Conservation (phyloP, 345 rosid species). For the Fremontodendron californicum region DNA sequence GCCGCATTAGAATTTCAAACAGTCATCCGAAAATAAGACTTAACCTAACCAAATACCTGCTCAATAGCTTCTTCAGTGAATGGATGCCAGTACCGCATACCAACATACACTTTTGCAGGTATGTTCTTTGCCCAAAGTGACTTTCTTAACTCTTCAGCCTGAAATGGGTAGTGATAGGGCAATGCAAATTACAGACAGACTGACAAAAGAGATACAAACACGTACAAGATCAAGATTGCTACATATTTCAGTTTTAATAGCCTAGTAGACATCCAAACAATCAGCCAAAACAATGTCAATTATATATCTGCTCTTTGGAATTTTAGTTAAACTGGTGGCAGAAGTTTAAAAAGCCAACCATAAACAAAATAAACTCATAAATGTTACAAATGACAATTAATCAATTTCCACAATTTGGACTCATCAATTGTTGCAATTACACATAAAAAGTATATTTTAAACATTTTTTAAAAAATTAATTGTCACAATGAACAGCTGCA, state of each 20-base stretch:
- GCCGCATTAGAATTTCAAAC: neutral
- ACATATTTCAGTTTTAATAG: neutral
- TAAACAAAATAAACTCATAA: neutral
- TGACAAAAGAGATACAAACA: conserved; percentile 1
- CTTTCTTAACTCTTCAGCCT: conserved; percentile 92
- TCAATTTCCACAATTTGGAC: neutral
- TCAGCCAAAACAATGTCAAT: neutral
- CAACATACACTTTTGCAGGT: conserved; percentile 91
- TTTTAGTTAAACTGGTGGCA: neutral
- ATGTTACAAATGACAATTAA: neutral
- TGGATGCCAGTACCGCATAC: conserved; percentile 99
- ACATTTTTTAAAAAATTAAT: neutral
- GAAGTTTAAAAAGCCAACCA: neutral
- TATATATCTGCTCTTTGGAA: neutral
- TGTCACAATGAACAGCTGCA: neutral
- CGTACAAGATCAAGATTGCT: neutral
- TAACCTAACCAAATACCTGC: conserved; percentile 48
- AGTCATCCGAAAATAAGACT: neutral
- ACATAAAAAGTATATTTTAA: neutral
- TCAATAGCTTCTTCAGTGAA: conserved; percentile 98
- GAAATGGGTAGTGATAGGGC: conserved; percentile 15
- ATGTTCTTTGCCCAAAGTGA: conserved; percentile 79
- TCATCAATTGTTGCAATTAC: neutral
- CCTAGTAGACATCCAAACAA: conserved; percentile 3
- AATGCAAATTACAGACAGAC: conserved; percentile 1